Evolutionary conservation across 257 asterid genomes (phyloP).

Genomic region (Plectranthus barbatus): DNA sequence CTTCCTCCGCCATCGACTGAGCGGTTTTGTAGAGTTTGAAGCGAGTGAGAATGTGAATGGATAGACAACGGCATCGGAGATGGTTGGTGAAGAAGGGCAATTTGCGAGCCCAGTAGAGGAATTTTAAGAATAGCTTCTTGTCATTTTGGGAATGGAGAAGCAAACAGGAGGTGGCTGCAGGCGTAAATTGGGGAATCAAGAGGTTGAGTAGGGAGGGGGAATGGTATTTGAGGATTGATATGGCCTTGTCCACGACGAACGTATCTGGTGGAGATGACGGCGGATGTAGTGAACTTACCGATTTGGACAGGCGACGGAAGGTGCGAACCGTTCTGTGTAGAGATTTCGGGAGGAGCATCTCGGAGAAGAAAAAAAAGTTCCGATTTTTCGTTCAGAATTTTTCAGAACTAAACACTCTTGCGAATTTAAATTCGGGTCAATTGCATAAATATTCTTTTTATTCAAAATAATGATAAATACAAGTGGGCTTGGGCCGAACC

Average conservation of each 20-base stretch:
- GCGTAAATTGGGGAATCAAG: constrained; percentile 48
- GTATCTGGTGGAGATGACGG: constrained; percentile 31
- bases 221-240: constrained; percentile 49
- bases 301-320: constrained; percentile 15
- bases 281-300: constrained; percentile 15
- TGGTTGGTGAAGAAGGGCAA: constrained; percentile 49
- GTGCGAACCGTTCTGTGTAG: constrained; percentile 29
- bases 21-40: constrained; percentile 68
- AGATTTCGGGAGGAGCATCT: constrained; percentile 43
- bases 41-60: constrained; percentile 76
- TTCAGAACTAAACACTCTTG: no score
- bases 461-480: no score
- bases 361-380: constrained; percentile 7
- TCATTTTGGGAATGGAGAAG: constrained; percentile 57
- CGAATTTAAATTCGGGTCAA: no score
- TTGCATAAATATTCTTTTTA: no score
- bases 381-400: no score
- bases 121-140: constrained; percentile 35
- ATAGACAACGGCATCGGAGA: constrained; percentile 49
- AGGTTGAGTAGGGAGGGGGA: constrained; percentile 44
- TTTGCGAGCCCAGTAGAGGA: constrained; percentile 58
- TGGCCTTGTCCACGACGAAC: constrained; percentile 37
- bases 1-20: constrained; percentile 52
- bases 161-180: constrained; percentile 50
- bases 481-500: no score